A percentile compares a stretch with the other conserved stretches of the same genome.
Evolutionary conservation across 2,329 filamentous ascomycete species (phyloP).

Genomic region (Cercospora sp.): DNA sequence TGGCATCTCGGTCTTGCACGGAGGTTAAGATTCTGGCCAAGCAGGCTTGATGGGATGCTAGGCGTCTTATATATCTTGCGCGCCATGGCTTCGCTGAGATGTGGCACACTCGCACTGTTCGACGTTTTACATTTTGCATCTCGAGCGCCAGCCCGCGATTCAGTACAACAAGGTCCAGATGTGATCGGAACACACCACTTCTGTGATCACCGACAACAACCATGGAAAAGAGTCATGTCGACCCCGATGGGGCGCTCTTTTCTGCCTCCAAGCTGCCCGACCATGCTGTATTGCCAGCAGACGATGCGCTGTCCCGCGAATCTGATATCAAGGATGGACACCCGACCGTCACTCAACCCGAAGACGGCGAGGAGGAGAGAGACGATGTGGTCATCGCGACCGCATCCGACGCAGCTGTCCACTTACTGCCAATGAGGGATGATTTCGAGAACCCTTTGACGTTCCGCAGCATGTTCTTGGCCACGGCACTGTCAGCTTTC

Average conservation of each 20-base stretch:
- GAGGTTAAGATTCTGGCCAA: neutral
- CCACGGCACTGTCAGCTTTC: conserved; percentile 53
- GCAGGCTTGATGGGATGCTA: neutral
- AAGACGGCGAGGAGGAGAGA: neutral
- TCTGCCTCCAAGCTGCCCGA: neutral
- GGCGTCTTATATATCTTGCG: conserved; percentile 1
- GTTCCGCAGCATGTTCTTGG: conserved; percentile 56
- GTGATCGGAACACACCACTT: neutral
- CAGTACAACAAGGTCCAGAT: neutral
- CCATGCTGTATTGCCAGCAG: neutral
- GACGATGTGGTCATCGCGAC: conserved; percentile 52
- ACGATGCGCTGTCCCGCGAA: neutral
- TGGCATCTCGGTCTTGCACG: neutral
- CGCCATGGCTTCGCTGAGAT: neutral
- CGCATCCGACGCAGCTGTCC: conserved; percentile 52
- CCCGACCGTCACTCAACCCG: neutral
- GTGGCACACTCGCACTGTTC: neutral
- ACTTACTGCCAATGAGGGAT: conserved; percentile 56
- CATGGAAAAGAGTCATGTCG: neutral
- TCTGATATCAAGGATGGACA: neutral
- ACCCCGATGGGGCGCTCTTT: neutral
- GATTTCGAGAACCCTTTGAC: conserved; percentile 56
- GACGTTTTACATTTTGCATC: neutral
- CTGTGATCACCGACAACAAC: neutral
- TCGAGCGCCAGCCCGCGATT: neutral